Conservation (phyloP, 2,329 filamentous ascomycete species). For the Cercospora sp. region DNA sequence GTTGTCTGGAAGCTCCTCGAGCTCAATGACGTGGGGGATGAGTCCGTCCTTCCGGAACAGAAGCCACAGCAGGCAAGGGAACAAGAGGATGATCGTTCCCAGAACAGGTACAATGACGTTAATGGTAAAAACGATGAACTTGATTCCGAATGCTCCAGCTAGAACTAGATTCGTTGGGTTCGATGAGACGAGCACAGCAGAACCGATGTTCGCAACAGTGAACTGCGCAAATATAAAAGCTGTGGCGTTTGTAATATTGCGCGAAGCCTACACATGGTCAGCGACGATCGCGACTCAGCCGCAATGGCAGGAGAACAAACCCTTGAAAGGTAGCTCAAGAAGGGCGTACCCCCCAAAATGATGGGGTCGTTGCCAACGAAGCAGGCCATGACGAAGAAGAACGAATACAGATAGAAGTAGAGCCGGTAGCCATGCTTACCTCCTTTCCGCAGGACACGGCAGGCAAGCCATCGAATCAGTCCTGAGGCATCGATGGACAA, state of each 20-base stretch:
- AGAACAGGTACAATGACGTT: slow-evolving; percentile 74
- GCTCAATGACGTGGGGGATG: slow-evolving; percentile 65
- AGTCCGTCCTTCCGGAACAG: slow-evolving; percentile 65
- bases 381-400: slow-evolving; percentile 67
- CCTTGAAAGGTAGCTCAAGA: slow-evolving; percentile 73
- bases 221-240: slow-evolving; percentile 75
- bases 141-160: slow-evolving; percentile 45
- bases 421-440: slow-evolving; percentile 65
- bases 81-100: slow-evolving; percentile 64
- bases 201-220: slow-evolving; percentile 70
- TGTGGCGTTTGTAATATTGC: slow-evolving; percentile 68
- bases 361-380: slow-evolving; percentile 76
- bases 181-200: slow-evolving; percentile 73
- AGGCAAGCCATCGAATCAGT: slow-evolving; percentile 69
- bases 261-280: slow-evolving; percentile 49
- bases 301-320: slow-evolving; percentile 33
- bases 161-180: slow-evolving; percentile 76
- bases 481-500: slow-evolving; percentile 76
- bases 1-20: slow-evolving; percentile 65
- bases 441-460: slow-evolving; percentile 67
- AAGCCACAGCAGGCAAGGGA: slow-evolving; percentile 68
- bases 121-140: slow-evolving; percentile 71
- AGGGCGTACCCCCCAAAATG: slow-evolving; percentile 69
- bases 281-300: neutral
- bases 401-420: slow-evolving; percentile 71